phyloP scores from a whole-genome alignment of 2,329 filamentous ascomycete species.

The Dactylellina cionopaga region DNA sequence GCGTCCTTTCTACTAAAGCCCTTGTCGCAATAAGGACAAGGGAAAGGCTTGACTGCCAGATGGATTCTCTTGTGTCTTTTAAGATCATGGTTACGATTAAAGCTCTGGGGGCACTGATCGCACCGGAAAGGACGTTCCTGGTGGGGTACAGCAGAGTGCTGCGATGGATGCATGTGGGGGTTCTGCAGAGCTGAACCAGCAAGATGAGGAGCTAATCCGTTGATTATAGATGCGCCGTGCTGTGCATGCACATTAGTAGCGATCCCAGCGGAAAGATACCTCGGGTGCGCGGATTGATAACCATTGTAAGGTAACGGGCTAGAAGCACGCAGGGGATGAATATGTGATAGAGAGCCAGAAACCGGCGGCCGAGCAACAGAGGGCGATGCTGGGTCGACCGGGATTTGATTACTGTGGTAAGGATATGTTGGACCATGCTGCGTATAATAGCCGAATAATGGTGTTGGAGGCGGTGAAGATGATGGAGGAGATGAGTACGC shows the following conservation, averaged over 20 bases:
- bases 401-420: conserved; percentile 31
- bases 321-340: conserved; percentile 41
- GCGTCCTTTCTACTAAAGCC: conserved; percentile 97
- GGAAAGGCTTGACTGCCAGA: conserved; percentile 92
- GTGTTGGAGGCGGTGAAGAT: conserved; percentile 42
- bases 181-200: conserved; percentile 26
- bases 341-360: conserved; percentile 26
- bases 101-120: conserved; percentile 89
- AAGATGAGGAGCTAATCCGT: conserved; percentile 30
- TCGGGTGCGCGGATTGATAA: conserved; percentile 34
- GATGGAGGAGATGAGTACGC: conserved; percentile 42
- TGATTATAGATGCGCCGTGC: conserved; percentile 53
- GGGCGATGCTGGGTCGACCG: conserved; percentile 36
- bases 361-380: conserved; percentile 22
- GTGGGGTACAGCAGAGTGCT: conserved; percentile 62
- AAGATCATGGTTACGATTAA: conserved; percentile 94
- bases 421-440: conserved; percentile 42
- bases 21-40: conserved; percentile 90
- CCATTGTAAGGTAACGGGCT: conserved; percentile 15
- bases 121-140: conserved; percentile 94
- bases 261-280: conserved; percentile 39
- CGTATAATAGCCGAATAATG: conserved; percentile 39
- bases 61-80: conserved; percentile 97
- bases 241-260: conserved; percentile 38
- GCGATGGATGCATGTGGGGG: conserved; percentile 55